These are phyloP conservation scores for Candida saitoana DNA, from an alignment of 805 yeast species.

Conservation along the genomic window DNA sequence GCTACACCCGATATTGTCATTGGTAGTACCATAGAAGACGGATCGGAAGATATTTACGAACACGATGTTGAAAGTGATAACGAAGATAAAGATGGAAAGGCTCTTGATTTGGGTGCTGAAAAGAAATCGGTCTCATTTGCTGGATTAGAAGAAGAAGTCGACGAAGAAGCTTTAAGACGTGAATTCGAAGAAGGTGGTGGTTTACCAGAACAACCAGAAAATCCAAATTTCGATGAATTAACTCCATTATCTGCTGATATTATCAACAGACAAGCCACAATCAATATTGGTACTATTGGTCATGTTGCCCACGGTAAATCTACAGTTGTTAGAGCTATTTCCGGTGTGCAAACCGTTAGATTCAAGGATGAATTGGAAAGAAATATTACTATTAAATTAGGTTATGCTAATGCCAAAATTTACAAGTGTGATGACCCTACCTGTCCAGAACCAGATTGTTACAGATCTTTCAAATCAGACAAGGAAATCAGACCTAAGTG, in stretches of 20 bases:
- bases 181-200: conserved; percentile 99
- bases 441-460: conserved; percentile 93
- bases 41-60: conserved; percentile 45
- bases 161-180: conserved; percentile 69
- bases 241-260: conserved; percentile 93
- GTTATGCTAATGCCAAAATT: conserved; percentile 98
- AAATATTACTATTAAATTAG: conserved; percentile 96
- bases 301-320: conserved; percentile 96
- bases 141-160: conserved; percentile 60
- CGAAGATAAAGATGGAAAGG: conserved; percentile 44
- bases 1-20: conserved; percentile 83
- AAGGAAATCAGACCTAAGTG: conserved; percentile 94
- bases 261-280: conserved; percentile 97
- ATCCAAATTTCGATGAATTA: conserved; percentile 76
- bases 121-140: conserved; percentile 85
- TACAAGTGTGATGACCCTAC: conserved; percentile 83
- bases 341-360: conserved; percentile 98
- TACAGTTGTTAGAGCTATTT: conserved; percentile 91
- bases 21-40: conserved; percentile 44
- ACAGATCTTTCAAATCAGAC: conserved; percentile 89
- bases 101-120: conserved; percentile 27
- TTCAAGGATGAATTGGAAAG: conserved; percentile 99
- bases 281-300: conserved; percentile 96
- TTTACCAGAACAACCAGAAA: conserved; percentile 89
- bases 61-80: conserved; percentile 44